Conservation (phyloP, 192 early-diverging fungal species). For the Coemansia guatemalensis region DNA sequence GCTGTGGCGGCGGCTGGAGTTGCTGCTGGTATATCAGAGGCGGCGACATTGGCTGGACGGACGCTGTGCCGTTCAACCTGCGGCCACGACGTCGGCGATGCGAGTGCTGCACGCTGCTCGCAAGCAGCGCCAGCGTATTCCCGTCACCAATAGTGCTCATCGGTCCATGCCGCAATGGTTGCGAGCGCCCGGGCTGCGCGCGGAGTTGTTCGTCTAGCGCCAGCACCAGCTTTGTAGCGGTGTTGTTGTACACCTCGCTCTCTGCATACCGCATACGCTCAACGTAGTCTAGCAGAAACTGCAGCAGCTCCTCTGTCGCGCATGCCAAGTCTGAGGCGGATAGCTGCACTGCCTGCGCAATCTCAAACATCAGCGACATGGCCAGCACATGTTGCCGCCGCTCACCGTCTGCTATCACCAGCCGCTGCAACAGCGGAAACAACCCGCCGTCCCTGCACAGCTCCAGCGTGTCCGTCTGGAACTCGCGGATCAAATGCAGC, state of each 20-base stretch:
- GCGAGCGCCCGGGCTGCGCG: not conserved
- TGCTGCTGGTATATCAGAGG: not conserved
- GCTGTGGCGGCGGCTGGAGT: conserved; percentile 2
- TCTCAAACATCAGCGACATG: conserved; percentile 56
- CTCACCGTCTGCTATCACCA: conserved; percentile 25
- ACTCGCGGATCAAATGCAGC: conserved; percentile 44
- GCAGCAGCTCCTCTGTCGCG: conserved; percentile 33
- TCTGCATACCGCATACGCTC: conserved; percentile 53
- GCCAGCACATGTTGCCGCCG: conserved; percentile 41
- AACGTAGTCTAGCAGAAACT: conserved; percentile 46
- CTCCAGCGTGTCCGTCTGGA: conserved; percentile 39
- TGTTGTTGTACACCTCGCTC: conserved; percentile 54
- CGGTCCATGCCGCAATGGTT: conserved; percentile 5
- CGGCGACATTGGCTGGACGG: conserved; percentile 15
- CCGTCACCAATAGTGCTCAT: conserved; percentile 8
- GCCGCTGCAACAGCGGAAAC: conserved; percentile 43
- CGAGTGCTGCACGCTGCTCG: conserved; percentile 10
- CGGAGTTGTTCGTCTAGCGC: conserved; percentile 51
- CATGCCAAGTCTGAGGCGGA: conserved; percentile 34
- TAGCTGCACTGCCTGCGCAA: conserved; percentile 44
- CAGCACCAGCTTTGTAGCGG: conserved; percentile 52
- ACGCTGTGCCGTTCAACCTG: conserved; percentile 2
- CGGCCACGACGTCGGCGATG: conserved; percentile 3
- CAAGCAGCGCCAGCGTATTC: conserved; percentile 10
- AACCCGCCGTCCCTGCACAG: conserved; percentile 49